phyloP scores from a whole-genome alignment of 108 stramenopile species.

The Nitzschia sp. region DNA sequence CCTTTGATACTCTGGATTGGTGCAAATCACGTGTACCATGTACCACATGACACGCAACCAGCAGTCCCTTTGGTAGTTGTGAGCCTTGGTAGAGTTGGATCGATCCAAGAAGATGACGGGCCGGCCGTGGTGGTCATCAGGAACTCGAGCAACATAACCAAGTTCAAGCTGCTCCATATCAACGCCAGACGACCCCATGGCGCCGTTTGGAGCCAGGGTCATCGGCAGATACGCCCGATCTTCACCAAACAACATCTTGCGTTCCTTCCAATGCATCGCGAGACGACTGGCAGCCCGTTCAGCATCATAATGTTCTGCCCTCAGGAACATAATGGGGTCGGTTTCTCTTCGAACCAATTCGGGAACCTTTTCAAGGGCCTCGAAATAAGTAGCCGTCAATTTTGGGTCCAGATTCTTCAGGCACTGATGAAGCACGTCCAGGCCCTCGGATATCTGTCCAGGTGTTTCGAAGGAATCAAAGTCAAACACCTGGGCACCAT shows the following conservation, averaged over 20 bases:
- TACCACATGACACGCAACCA: conserved; percentile 12
- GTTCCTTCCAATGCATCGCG: conserved; percentile 19
- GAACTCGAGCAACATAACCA: neutral
- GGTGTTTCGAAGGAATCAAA: conserved; percentile 5
- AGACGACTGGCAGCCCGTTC: conserved; percentile 4
- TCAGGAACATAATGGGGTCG: conserved; percentile 11
- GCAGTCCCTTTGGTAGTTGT: neutral
- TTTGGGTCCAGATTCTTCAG: neutral
- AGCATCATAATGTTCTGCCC: conserved; percentile 1
- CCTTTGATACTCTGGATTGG: conserved; percentile 10
- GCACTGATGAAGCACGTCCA: neutral
- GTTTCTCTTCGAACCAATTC: conserved; percentile 11
- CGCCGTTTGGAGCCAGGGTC: conserved; percentile 7
- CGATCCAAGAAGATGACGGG: conserved; percentile 15
- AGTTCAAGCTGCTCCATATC: neutral
- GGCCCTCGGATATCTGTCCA: neutral
- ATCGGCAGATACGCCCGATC: conserved; percentile 17
- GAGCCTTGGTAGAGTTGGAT: neutral
- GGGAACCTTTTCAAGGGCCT: conserved; percentile 10
- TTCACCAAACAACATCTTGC: conserved; percentile 12
- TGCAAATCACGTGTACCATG: conserved; percentile 3
- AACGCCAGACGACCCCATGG: neutral
- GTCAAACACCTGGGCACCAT: neutral
- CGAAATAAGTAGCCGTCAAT: conserved; percentile 4
- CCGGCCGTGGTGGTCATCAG: conserved; percentile 12